Base-by-base conservation (phyloP, 768 basidiomycete genomes). In the Panaeolus papilionaceus region DNA sequence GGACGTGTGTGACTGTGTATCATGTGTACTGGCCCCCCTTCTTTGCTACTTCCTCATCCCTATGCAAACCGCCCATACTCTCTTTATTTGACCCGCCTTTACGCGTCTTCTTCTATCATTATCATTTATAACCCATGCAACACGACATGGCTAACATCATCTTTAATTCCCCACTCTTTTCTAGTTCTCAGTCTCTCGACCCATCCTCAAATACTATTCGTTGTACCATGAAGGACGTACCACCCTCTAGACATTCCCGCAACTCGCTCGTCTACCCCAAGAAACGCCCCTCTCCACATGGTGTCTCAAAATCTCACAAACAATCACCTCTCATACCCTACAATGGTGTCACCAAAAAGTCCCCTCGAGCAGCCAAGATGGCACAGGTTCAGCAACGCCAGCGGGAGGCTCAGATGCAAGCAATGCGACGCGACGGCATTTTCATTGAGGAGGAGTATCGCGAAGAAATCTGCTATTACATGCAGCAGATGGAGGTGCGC, bases 401-500 rank as follows among this genome's bases (percentile, higher is more conserved):
- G 74, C 88, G 91, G 63, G 87, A 91, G 68, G 85, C 84, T 16
- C 91, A 91, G 75, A 87, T 90, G 51, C 82, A 83, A 67, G 92
- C 89, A 42, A 83, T 90, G 73, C 88, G 92, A 51, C 82, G 87
- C 71, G 89, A 93, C 72, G 89, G 91, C 58, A 85, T 92, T 65
- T 85, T 95, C 67, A 84, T 96, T 71, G 98, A 99, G 81, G 94
- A 95, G 75, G 97, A 99, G 79, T 99, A 99, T 76, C 88, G 90
- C 44, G 93, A 95, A 62, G 98, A 99, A 75, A 96, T 99, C 67
- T 86, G 89, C 66, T 86, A 84, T 65, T 98, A 98, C 81, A 98
- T 99, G 98, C 92, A 93, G 78, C 90, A 93, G 77, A 98, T 98
- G 95, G 97, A 99, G 94, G 98, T 98, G 72, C 81, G 94, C 40